These are phyloP conservation scores for Aureobasidium sp. DNA, from an alignment of 2,329 filamentous ascomycete species.

Conservation along the genomic window DNA sequence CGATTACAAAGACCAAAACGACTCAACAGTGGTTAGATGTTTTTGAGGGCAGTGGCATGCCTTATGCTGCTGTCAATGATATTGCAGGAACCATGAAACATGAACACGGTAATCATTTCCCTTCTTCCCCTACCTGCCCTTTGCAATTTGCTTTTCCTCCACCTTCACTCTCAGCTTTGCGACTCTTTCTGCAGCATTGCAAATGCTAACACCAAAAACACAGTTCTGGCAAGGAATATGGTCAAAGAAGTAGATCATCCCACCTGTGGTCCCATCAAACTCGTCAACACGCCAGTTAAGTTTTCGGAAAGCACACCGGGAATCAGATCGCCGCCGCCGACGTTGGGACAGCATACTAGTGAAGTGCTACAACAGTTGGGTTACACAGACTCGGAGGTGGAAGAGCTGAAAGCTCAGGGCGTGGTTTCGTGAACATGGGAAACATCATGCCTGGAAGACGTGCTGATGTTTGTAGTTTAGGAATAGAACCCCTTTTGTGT, in stretches of 20 bases:
- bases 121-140: background rate
- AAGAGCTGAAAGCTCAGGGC: constrained; percentile 56
- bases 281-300: constrained; percentile 93
- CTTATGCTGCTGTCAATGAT: constrained; percentile 91
- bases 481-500: no score
- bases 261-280: constrained; percentile 73
- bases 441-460: no score
- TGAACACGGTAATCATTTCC: constrained; percentile 58
- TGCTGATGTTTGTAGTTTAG: no score
- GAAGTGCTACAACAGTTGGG: constrained; percentile 63
- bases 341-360: constrained; percentile 78
- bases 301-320: constrained; percentile 76
- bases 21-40: constrained; percentile 82
- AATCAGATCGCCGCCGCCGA: constrained; percentile 72
- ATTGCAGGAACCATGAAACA: constrained; percentile 78
- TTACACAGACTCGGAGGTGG: constrained; percentile 53
- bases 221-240: constrained; percentile 72
- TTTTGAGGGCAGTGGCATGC: constrained; percentile 87
- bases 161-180: no score
- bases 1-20: constrained; percentile 65
- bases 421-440: constrained; percentile 47
- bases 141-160: background rate
- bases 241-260: constrained; percentile 80
- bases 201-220: background rate
- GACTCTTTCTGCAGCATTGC: background rate